These are phyloP conservation scores for Triticum aestivum DNA, from an alignment of 176 grass and related monocot species.

Conservation along the genomic window DNA sequence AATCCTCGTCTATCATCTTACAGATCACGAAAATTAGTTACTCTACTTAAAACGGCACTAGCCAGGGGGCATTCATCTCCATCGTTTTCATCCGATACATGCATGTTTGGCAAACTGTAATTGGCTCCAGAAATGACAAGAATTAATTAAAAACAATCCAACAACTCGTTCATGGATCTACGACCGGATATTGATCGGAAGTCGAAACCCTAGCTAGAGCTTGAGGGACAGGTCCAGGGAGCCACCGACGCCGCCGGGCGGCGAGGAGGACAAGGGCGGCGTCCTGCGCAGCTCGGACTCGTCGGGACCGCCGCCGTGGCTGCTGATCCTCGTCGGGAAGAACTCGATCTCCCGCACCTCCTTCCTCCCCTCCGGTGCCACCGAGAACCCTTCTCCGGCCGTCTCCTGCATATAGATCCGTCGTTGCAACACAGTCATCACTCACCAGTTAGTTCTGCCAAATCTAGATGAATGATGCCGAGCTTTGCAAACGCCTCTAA, in stretches of 20 bases:
- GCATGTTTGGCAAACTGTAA: background rate
- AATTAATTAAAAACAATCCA: background rate
- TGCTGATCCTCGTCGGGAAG: conserved; percentile 38
- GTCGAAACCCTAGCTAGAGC: conserved; percentile 38
- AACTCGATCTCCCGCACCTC: conserved; percentile 68
- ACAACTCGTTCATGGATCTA: background rate
- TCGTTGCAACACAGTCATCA: background rate
- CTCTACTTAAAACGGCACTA: background rate
- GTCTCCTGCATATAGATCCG: background rate
- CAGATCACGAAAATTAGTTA: background rate
- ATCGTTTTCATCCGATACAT: background rate
- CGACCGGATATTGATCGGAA: background rate
- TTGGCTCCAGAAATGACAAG: background rate
- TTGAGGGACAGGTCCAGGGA: conserved; percentile 56
- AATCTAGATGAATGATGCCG: background rate
- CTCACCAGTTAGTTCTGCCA: background rate
- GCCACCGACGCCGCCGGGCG: background rate
- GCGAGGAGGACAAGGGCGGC: background rate
- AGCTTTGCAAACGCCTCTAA: background rate
- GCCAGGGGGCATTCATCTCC: background rate
- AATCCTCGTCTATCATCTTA: background rate
- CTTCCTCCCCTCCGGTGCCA: conserved; percentile 19
- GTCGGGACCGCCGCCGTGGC: background rate
- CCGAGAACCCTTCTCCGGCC: background rate
- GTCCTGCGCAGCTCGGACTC: conserved; percentile 12